These are phyloP conservation scores for Lactarius sanguifluus DNA, from an alignment of 768 basidiomycete genomes.

Conservation along the genomic window DNA sequence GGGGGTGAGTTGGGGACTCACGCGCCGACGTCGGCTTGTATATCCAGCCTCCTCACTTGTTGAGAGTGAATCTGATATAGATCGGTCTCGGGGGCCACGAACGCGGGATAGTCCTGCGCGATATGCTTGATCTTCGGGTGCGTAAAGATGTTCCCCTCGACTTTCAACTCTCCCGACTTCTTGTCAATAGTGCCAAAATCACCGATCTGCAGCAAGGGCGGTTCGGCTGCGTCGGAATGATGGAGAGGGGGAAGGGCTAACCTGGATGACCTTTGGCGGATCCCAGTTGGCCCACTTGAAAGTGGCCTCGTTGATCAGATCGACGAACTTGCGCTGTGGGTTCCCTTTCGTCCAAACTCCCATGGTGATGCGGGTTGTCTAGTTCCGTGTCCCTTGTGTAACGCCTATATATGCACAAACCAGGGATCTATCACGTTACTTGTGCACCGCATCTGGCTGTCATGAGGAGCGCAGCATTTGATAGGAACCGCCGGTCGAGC, in stretches of 20 bases:
- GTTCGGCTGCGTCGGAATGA: not conserved
- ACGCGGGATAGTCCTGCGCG: not conserved
- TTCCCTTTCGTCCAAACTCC: not conserved
- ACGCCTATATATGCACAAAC: not conserved
- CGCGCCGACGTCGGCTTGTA: not conserved
- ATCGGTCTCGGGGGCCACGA: not conserved
- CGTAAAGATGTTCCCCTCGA: conserved; percentile 20
- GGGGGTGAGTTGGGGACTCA: conserved; percentile 6
- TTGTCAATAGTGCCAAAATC: conserved; percentile 17
- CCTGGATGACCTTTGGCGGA: conserved; percentile 2
- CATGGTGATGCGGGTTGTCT: conserved; percentile 6
- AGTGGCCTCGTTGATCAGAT: conserved; percentile 11
- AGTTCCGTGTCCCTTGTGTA: not conserved
- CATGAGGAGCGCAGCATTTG: not conserved
- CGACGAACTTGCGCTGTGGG: conserved; percentile 19
- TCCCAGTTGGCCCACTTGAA: conserved; percentile 23
- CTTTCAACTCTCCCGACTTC: conserved; percentile 8
- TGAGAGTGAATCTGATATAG: conserved; percentile 15
- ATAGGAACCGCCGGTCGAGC: not conserved
- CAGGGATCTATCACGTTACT: not conserved
- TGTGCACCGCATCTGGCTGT: not conserved
- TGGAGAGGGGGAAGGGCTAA: not conserved
- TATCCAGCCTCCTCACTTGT: not conserved
- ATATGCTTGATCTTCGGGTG: not conserved
- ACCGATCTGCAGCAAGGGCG: conserved; percentile 9